Evolutionary conservation across 2,329 filamentous ascomycete genomes (phyloP).

Genomic region (Peltaster fructicola): DNA sequence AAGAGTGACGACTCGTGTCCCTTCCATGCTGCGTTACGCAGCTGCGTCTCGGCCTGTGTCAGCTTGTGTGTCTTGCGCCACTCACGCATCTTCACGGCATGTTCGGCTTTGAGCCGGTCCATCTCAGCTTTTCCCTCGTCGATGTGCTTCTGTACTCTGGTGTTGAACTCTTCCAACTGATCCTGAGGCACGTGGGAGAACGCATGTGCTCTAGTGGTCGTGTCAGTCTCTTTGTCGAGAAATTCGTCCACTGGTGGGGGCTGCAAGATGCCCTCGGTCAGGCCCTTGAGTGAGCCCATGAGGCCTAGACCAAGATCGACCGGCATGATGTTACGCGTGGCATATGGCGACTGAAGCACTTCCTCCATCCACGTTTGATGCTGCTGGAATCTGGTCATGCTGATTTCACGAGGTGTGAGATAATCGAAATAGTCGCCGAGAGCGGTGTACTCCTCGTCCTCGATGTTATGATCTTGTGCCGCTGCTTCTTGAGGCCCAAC

Average conservation of each 20-base stretch:
- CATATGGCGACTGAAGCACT: slow-evolving; percentile 77
- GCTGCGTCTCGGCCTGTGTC: slow-evolving; percentile 55
- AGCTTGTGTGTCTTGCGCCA: slow-evolving; percentile 52
- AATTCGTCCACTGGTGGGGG: slow-evolving; percentile 23
- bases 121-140: slow-evolving; percentile 63
- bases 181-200: slow-evolving; percentile 53
- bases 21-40: slow-evolving; percentile 47
- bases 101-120: slow-evolving; percentile 62
- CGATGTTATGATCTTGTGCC: slow-evolving; percentile 38
- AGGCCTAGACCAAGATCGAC: slow-evolving; percentile 71
- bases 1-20: slow-evolving; percentile 11
- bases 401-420: slow-evolving; percentile 77
- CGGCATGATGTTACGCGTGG: slow-evolving; percentile 67
- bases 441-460: slow-evolving; percentile 80
- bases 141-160: slow-evolving; percentile 55
- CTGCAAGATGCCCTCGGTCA: slow-evolving; percentile 78
- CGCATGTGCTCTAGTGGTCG: slow-evolving; percentile 25
- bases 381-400: slow-evolving; percentile 69
- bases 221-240: slow-evolving; percentile 26
- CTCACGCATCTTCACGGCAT: slow-evolving; percentile 60
- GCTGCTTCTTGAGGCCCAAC: slow-evolving; percentile 26
- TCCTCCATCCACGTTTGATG: slow-evolving; percentile 99
- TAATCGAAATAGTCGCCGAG: slow-evolving; percentile 81
- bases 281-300: slow-evolving; percentile 55
- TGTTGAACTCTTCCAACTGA: slow-evolving; percentile 70